phyloP scores from a whole-genome alignment of 345 rosid species.

The Durio zibethinus region DNA sequence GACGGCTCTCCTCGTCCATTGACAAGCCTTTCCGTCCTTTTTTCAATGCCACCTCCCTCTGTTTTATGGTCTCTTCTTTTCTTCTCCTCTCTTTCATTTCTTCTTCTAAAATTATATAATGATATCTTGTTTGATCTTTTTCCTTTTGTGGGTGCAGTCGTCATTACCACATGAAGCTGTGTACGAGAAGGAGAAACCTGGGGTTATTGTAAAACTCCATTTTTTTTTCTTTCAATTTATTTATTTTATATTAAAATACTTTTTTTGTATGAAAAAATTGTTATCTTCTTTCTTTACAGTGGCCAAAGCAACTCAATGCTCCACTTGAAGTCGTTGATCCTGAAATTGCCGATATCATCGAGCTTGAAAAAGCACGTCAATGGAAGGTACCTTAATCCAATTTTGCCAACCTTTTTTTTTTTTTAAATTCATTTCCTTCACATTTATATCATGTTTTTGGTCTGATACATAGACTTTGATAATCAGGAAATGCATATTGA shows the following conservation, averaged over 20 bases:
- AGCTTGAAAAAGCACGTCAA: conserved; percentile 95
- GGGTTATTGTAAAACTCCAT: conserved; percentile 54
- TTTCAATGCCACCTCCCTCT: conserved; percentile 53
- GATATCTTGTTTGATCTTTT: conserved; percentile 10
- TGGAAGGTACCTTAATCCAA: conserved; percentile 64
- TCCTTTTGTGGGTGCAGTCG: conserved; percentile 42
- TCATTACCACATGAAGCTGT: conserved; percentile 94
- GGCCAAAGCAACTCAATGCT: conserved; percentile 96
- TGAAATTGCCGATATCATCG: conserved; percentile 91
- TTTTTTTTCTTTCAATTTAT: background rate
- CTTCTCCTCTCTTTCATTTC: background rate
- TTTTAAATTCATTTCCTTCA: background rate
- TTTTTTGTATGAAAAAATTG: background rate
- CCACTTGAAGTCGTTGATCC: conserved; percentile 90
- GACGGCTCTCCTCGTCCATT: conserved; percentile 82
- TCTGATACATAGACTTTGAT: background rate
- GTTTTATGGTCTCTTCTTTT: conserved; percentile 49
- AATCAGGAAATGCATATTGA: no score
- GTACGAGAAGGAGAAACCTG: conserved; percentile 71
- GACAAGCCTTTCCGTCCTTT: conserved; percentile 83
- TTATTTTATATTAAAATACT: background rate
- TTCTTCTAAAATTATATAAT: background rate
- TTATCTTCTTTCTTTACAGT: conserved; percentile 35
- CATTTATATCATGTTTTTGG: background rate
- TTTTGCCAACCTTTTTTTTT: background rate